A percentile compares a stretch with the other conserved stretches of the same genome.
Evolutionary conservation across 768 basidiomycete genomes (phyloP).

Genomic region (Hericium coralloides): DNA sequence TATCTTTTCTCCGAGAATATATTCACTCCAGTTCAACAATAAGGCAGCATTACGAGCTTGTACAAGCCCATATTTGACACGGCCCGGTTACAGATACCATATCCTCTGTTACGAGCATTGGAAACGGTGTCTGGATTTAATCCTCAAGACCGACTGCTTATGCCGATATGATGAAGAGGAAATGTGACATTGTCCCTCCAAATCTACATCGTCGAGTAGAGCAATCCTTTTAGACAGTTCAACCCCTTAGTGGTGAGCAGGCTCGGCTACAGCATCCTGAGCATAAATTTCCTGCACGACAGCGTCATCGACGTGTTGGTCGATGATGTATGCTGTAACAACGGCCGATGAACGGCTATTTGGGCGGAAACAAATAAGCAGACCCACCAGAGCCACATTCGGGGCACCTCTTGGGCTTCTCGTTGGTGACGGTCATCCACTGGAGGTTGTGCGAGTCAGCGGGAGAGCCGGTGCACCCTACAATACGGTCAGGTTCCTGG

Average conservation of each 20-base stretch:
- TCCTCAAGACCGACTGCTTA: too few species aligned
- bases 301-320: slow-evolving; percentile 20
- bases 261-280: slow-evolving; percentile 3
- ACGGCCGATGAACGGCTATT: background rate
- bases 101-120: too few species aligned
- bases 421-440: slow-evolving; percentile 67
- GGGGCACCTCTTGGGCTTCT: slow-evolving; percentile 71
- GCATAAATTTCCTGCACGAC: slow-evolving; percentile 11
- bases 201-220: background rate
- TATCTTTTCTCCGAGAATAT: too few species aligned
- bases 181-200: background rate
- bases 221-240: background rate
- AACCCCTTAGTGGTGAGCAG: background rate
- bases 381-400: slow-evolving; percentile 88
- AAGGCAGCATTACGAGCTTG: too few species aligned
- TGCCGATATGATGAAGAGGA: background rate
- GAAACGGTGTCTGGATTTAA: too few species aligned
- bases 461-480: slow-evolving; percentile 93
- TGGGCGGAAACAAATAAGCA: background rate
- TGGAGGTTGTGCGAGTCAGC: slow-evolving; percentile 91
- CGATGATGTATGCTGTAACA: slow-evolving; percentile 58
- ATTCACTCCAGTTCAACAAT: too few species aligned
- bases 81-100: too few species aligned
- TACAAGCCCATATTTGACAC: too few species aligned
- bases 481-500: slow-evolving; percentile 72